Evolutionary conservation across 495 filamentous ascomycete species (phyloP).

Genomic region (Aspergillus incahuasiensis): DNA sequence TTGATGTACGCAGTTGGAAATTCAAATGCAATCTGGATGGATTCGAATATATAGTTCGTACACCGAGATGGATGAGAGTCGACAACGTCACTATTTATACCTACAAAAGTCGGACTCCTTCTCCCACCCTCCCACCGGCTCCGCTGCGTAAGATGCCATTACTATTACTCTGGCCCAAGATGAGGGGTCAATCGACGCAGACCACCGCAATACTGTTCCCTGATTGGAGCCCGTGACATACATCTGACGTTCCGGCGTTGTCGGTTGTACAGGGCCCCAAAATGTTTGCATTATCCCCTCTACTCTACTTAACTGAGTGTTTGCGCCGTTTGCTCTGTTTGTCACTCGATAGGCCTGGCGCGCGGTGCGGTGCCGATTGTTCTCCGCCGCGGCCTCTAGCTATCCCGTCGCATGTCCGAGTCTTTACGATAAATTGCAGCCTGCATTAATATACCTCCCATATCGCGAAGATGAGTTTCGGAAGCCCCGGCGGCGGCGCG

Average conservation of each 20-base stretch:
- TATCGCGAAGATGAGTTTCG: conserved; percentile 54
- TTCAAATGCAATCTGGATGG: too few species aligned
- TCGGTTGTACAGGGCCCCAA: background rate
- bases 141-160: background rate
- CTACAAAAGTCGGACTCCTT: background rate
- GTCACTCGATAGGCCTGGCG: conserved; percentile 17
- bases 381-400: background rate
- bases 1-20: too few species aligned
- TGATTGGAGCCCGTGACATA: conserved; percentile 1
- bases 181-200: background rate
- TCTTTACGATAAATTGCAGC: background rate
- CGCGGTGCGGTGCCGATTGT: background rate
- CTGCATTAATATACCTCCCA: background rate
- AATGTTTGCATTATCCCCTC: background rate
- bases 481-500: conserved; percentile 68
- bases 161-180: background rate
- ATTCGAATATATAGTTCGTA: too few species aligned
- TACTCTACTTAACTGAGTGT: too few species aligned
- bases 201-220: background rate
- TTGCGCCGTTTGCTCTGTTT: conserved; percentile 41
- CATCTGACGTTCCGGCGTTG: background rate
- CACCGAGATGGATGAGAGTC: background rate
- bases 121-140: background rate
- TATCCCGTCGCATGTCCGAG: background rate
- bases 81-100: conserved; percentile 2